Conservation (phyloP, 2,329 filamentous ascomycete species). For the Diaporthe sp. region DNA sequence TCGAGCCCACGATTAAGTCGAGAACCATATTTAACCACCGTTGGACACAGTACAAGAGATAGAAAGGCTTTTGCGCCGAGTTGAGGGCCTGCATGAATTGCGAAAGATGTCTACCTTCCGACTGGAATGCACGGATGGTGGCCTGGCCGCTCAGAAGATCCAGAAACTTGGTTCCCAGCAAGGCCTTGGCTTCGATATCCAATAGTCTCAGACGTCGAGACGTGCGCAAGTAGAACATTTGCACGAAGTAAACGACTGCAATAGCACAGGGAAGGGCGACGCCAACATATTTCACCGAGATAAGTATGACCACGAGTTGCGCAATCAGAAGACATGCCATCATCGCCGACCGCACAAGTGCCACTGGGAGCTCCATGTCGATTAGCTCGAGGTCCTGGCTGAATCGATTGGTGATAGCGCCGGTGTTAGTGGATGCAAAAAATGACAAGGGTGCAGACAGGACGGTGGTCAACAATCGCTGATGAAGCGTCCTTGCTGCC, state of each 20-base stretch:
- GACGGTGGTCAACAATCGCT: background rate
- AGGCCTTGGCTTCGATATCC: background rate
- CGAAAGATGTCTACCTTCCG: background rate
- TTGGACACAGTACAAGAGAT: background rate
- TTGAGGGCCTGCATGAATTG: background rate
- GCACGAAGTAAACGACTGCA: background rate
- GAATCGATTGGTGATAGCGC: background rate
- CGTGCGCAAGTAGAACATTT: background rate
- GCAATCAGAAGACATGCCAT: background rate
- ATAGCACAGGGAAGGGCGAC: background rate
- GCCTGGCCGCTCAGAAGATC: background rate
- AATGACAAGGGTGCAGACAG: background rate
- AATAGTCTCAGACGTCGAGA: background rate
- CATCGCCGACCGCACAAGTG: background rate
- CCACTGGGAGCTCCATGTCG: background rate
- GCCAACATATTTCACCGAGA: background rate
- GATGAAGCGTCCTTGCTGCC: background rate
- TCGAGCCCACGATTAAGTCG: background rate
- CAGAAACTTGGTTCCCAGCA: background rate
- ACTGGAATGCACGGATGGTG: background rate
- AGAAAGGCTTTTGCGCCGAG: background rate
- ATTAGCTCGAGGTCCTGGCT: background rate
- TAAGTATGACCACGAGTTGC: background rate
- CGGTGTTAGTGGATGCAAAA: background rate
- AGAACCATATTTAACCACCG: background rate